These are phyloP conservation scores for Mayamaea pseudoterrestris DNA, from an alignment of 108 stramenopile genomes.

Conservation along the genomic window DNA sequence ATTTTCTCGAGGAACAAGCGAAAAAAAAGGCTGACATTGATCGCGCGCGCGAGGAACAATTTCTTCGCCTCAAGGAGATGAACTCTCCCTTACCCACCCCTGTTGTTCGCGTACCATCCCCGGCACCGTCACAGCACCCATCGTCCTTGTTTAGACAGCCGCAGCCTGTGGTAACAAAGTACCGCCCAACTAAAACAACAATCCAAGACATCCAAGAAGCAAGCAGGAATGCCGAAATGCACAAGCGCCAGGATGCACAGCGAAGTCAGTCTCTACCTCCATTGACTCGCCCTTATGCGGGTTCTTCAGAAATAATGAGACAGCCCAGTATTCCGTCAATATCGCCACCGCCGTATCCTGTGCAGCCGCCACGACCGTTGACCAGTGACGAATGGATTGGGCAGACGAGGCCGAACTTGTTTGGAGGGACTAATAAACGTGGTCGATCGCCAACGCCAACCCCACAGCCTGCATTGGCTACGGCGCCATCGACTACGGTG, in stretches of 20 bases:
- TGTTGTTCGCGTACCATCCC: too few species aligned
- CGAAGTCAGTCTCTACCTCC: too few species aligned
- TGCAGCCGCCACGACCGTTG: background rate
- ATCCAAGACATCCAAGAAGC: too few species aligned
- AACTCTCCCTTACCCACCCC: conserved; percentile 12
- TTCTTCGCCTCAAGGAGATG: conserved; percentile 5
- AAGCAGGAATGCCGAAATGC: too few species aligned
- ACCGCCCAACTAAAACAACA: too few species aligned
- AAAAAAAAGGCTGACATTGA: conserved; percentile 8
- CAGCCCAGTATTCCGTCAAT: background rate
- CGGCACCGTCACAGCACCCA: too few species aligned
- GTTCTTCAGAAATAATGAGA: too few species aligned
- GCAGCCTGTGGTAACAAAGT: too few species aligned
- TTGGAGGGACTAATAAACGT: background rate
- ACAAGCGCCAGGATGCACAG: too few species aligned
- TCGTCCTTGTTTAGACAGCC: too few species aligned
- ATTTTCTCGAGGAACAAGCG: conserved; percentile 7
- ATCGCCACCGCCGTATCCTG: background rate
- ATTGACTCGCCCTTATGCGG: too few species aligned
- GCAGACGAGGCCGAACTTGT: background rate
- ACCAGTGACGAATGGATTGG: background rate
- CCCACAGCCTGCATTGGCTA: background rate
- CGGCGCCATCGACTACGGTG: conserved; percentile 3
- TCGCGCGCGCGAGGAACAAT: conserved; percentile 2
- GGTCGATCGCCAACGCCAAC: background rate